These are phyloP conservation scores for Fusarium dimerum DNA, from an alignment of 2,329 filamentous ascomycete genomes.

Conservation along the genomic window DNA sequence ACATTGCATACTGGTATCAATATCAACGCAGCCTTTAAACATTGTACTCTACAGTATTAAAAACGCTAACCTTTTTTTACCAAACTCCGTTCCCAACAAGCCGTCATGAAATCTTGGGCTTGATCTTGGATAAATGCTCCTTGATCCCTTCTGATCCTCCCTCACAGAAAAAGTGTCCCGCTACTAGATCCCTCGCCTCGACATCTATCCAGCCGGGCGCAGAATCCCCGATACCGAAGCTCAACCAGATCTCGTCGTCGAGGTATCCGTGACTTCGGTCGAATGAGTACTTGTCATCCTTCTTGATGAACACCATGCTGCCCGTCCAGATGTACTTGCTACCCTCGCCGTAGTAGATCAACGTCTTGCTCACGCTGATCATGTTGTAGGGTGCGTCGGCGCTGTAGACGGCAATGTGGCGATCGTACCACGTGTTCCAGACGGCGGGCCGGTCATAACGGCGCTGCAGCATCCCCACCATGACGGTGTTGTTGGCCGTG, in stretches of 20 bases:
- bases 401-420: conserved; percentile 24
- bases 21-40: no score
- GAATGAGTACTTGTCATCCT: conserved; percentile 11
- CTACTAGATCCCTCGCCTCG: conserved; percentile 19
- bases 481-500: conserved; percentile 19
- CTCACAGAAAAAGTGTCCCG: conserved; percentile 23
- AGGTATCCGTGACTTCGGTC: conserved; percentile 19
- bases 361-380: conserved; percentile 26
- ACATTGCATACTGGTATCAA: no score
- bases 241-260: conserved; percentile 24
- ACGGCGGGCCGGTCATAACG: conserved; percentile 23
- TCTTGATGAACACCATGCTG: conserved; percentile 23
- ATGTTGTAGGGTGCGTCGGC: conserved; percentile 18
- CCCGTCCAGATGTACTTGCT: conserved; percentile 25
- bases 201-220: conserved; percentile 24
- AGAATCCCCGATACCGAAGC: conserved; percentile 24
- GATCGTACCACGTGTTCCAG: conserved; percentile 25
- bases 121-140: conserved; percentile 13
- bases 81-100: not conserved
- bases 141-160: conserved; percentile 11
- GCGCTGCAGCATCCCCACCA: conserved; percentile 26
- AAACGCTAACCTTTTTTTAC: no score
- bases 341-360: conserved; percentile 24
- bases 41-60: no score
- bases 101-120: not conserved